A percentile compares a stretch with the other conserved stretches of the same genome.
These are phyloP conservation scores for Chaetomium fimeti DNA, from an alignment of 495 filamentous ascomycete species.

Conservation along the genomic window DNA sequence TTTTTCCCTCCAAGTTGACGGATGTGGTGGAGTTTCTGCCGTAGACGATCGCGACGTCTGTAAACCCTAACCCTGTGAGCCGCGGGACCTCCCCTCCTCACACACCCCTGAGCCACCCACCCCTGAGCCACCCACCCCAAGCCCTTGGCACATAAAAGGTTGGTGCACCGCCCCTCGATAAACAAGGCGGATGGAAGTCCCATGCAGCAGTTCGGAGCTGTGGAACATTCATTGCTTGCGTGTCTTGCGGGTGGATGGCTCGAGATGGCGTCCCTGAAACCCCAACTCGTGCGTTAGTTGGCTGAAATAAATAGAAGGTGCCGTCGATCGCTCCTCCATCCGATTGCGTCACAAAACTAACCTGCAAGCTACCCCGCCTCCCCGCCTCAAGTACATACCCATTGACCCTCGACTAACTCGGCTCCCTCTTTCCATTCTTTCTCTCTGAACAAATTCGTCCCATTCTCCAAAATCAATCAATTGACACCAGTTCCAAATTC, in stretches of 20 bases:
- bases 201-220: not conserved
- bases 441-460: conserved; percentile 6
- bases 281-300: not conserved
- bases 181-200: not conserved
- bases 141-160: too few species aligned
- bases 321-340: not conserved
- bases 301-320: not conserved
- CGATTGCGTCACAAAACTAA: conserved; percentile 20
- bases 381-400: conserved; percentile 16
- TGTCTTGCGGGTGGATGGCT: not conserved
- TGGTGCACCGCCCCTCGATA: not conserved
- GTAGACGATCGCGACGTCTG: too few species aligned
- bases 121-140: too few species aligned
- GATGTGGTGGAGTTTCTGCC: too few species aligned
- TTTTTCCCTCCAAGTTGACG: too few species aligned
- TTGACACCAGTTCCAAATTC: conserved; percentile 1
- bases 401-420: not conserved
- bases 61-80: too few species aligned
- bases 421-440: conserved; percentile 14
- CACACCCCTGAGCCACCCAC: too few species aligned
- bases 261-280: not conserved
- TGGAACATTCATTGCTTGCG: not conserved
- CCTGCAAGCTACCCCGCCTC: not conserved
- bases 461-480: conserved; percentile 16
- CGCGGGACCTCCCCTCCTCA: too few species aligned